Base-by-base conservation (phyloP, 139 green algal genomes). In the Zygnema circumcarinatum region DNA sequence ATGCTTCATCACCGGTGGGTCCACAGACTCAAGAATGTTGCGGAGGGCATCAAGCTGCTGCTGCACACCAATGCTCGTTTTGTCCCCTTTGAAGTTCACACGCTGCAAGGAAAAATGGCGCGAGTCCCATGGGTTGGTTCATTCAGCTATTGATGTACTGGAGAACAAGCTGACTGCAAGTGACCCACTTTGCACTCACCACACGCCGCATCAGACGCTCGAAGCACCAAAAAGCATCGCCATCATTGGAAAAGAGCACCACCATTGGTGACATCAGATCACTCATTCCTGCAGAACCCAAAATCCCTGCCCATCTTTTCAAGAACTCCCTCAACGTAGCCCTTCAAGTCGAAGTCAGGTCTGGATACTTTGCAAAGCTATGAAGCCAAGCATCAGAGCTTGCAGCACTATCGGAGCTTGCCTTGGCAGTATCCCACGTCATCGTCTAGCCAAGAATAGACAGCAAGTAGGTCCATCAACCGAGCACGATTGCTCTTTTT, bases 151-250 rank as follows among this genome's bases (percentile, higher is more conserved):
- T n/a, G n/a, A n/a, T n/a, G n/a, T n/a, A n/a, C n/a, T n/a, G n/a
- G n/a, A n/a, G n/a, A n/a, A n/a, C n/a, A n/a, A n/a, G n/a, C n/a
- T n/a, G n/a, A n/a, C n/a, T n/a, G n/a, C n/a, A n/a, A n/a, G n/a
- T n/a, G n/a, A n/a, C 69, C 69, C 69, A n/a, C 69, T 41, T 7
- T 78, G 75, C 21, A 53, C 75, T 62, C 32, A 83, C 75, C n/a
- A 68, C n/a, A 25, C 83, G 82, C 20, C 88, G 79, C 95, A 98
- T 98, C 31, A 98, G 90, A 16, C 87, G 85, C 42, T 93, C 92
- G 79, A 98, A 98, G 91, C 94, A 97, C 89, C 90, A 94, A 89
- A 98, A 98, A 1, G 95, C 95, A 25, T 97, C 86, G 0, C 92
- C 94, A 38, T 98, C 95, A 67, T 97, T 94, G 2, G 94, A 91